Conservation (phyloP, 208 protist genomes). For the Kentomonas sorsogonicus region DNA sequence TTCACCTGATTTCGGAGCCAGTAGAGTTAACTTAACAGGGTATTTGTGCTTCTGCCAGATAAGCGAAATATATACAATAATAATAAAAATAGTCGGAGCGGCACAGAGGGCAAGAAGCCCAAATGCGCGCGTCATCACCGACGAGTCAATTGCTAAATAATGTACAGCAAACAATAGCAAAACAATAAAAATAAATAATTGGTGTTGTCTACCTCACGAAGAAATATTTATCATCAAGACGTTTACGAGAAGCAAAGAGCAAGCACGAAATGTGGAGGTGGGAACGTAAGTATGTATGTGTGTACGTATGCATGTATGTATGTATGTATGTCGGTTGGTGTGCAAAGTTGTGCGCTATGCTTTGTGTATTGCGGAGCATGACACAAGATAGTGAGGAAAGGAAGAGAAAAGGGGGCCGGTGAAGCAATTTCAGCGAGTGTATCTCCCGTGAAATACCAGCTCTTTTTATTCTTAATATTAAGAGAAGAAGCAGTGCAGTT, state of each 20-base stretch:
- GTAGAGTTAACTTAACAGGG: too few relatives aligned
- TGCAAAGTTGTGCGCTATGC: background rate
- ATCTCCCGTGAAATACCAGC: too few relatives aligned
- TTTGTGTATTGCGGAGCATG: background rate
- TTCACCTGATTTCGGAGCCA: too few relatives aligned
- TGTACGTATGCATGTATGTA: background rate
- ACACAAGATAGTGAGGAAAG: conserved; percentile 1
- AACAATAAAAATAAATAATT: too few relatives aligned
- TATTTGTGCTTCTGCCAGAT: too few relatives aligned
- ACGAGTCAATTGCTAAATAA: too few relatives aligned
- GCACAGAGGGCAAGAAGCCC: too few relatives aligned
- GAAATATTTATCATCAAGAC: background rate
- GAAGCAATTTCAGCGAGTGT: background rate
- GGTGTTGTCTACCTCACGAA: background rate
- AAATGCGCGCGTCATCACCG: too few relatives aligned
- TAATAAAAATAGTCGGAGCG: too few relatives aligned
- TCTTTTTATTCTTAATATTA: background rate
- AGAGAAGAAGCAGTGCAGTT: background rate
- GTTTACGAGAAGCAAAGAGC: background rate
- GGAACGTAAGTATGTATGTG: conserved; percentile 2
- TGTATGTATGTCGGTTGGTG: background rate
- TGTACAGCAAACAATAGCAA: too few relatives aligned
- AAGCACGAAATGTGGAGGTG: background rate
- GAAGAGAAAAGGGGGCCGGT: background rate
- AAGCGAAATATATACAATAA: too few relatives aligned